These are phyloP conservation scores for Capronia americana DNA, from an alignment of 2,329 filamentous ascomycete genomes.

Conservation along the genomic window DNA sequence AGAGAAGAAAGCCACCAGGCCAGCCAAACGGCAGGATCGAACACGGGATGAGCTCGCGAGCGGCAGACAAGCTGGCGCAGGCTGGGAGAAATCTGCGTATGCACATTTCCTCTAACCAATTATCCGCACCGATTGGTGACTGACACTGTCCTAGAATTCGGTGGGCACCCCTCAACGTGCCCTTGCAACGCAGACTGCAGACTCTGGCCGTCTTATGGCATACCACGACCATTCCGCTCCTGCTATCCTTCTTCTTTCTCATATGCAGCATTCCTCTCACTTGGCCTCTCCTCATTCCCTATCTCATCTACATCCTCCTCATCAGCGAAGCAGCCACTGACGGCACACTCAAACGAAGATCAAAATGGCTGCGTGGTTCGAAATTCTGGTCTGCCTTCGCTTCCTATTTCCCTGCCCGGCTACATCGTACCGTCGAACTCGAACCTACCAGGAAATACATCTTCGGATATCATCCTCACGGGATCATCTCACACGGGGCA, in stretches of 20 bases:
- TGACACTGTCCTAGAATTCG: slow-evolving; percentile 65
- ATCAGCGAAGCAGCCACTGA: slow-evolving; percentile 79
- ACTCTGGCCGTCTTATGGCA: slow-evolving; percentile 79
- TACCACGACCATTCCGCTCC: slow-evolving; percentile 71
- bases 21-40: slow-evolving; percentile 30
- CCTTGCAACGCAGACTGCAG: slow-evolving; percentile 73
- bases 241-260: slow-evolving; percentile 84
- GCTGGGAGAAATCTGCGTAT: slow-evolving; percentile 59
- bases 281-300: slow-evolving; percentile 80
- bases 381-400: slow-evolving; percentile 88
- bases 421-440: slow-evolving; percentile 84
- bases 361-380: slow-evolving; percentile 73
- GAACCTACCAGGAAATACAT: slow-evolving; percentile 88
- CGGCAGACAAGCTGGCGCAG: slow-evolving; percentile 60
- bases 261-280: slow-evolving; percentile 88
- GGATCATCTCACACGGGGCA: slow-evolving; percentile 96
- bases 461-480: slow-evolving; percentile 95
- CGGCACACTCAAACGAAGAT: slow-evolving; percentile 76
- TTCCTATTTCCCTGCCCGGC: slow-evolving; percentile 85
- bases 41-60: slow-evolving; percentile 51
- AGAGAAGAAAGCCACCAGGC: slow-evolving; percentile 44
- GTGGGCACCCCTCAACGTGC: slow-evolving; percentile 81
- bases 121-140: slow-evolving; percentile 6
- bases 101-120: slow-evolving; percentile 1
- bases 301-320: slow-evolving; percentile 77